Conservation (phyloP, 2,329 filamentous ascomycete species). For the Chalaropsis ovoidea region DNA sequence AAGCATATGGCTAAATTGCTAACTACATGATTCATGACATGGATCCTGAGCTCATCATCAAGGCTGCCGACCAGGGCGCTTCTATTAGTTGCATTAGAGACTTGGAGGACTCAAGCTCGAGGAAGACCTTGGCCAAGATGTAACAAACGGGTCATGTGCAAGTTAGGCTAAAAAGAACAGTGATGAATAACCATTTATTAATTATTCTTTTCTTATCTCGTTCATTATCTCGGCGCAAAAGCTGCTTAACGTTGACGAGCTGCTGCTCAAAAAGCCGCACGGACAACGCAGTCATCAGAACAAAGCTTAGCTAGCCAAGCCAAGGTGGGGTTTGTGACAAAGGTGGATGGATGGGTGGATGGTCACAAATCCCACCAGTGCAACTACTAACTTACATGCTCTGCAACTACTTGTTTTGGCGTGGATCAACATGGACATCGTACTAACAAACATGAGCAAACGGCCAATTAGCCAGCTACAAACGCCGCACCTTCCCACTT, state of each 20-base stretch:
- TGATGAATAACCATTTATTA: too few relatives aligned
- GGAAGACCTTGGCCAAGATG: too few relatives aligned
- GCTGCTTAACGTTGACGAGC: not conserved
- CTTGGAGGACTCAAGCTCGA: too few relatives aligned
- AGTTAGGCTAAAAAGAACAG: too few relatives aligned
- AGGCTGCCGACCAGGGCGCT: too few relatives aligned
- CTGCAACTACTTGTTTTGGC: not conserved
- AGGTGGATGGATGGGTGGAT: not conserved
- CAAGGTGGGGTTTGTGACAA: slow-evolving; percentile 4
- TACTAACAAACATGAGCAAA: not conserved
- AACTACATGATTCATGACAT: too few relatives aligned
- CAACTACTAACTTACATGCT: slow-evolving; percentile 7
- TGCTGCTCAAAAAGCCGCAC: not conserved
- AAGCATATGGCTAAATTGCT: too few relatives aligned
- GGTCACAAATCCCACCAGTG: slow-evolving; percentile 1
- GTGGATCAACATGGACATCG: not conserved
- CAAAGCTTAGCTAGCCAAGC: slow-evolving; percentile 8
- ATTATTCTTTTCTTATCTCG: too few relatives aligned
- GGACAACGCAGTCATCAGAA: slow-evolving; percentile 5
- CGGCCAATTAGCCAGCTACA: not conserved
- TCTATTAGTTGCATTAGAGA: too few relatives aligned
- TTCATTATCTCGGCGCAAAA: not conserved
- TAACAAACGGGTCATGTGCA: too few relatives aligned
- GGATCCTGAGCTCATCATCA: too few relatives aligned
- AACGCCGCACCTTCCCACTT: not conserved